These are phyloP conservation scores for Stenogyne calaminthoides DNA, from an alignment of 305 asterid genomes.

Conservation along the genomic window DNA sequence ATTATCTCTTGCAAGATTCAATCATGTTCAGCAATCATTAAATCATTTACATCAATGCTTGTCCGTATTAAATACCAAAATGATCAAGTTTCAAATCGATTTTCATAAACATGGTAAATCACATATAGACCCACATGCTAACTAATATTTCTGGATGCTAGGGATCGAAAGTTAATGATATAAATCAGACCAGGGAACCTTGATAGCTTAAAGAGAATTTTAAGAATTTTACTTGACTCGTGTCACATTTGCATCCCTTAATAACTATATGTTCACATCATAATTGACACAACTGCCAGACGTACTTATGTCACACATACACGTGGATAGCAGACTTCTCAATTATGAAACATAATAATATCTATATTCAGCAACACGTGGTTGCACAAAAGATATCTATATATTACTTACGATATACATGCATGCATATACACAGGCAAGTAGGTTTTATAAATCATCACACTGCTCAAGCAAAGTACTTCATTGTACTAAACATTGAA, in stretches of 20 bases:
- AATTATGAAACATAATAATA: conserved; percentile 1
- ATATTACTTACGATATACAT: not conserved
- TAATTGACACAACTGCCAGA: not conserved
- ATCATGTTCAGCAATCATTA: not conserved
- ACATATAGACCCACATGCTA: conserved; percentile 16
- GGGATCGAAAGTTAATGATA: not conserved
- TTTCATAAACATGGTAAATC: conserved; percentile 10
- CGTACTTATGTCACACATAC: not conserved
- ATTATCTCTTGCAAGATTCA: conserved; percentile 19
- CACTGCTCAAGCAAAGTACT: not conserved
- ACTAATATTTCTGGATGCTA: not conserved
- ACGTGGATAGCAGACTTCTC: conserved; percentile 7
- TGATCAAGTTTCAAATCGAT: not conserved
- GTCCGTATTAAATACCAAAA: not conserved
- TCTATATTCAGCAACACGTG: not conserved
- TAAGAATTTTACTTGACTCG: not conserved
- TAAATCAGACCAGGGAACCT: not conserved
- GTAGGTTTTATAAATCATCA: conserved; percentile 6
- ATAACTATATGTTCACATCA: not conserved
- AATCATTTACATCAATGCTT: not conserved
- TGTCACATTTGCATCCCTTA: not conserved
- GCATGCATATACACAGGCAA: not conserved
- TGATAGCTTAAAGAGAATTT: not conserved
- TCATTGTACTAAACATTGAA: not conserved
- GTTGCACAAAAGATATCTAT: conserved; percentile 9